Evolutionary conservation across 805 yeast species (phyloP).

Genomic region (Saccharomycopsis amapae): DNA sequence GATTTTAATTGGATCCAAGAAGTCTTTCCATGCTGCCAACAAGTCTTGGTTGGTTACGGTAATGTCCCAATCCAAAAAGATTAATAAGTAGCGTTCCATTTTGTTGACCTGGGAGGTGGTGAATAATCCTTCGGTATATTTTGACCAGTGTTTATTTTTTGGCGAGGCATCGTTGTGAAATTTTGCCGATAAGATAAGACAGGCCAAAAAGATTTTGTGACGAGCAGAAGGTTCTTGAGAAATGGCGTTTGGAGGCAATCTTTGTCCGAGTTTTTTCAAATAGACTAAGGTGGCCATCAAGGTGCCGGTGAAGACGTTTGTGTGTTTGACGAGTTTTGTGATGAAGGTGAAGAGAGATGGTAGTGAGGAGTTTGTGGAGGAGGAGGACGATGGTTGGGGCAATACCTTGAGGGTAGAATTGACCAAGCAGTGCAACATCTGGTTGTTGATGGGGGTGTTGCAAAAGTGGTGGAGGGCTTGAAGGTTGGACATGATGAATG

Average conservation of each 20-base stretch:
- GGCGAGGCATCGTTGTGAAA: constrained; percentile 91
- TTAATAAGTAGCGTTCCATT: constrained; percentile 82
- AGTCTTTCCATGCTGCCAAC: constrained; percentile 60
- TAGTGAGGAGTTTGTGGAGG: constrained; percentile 20
- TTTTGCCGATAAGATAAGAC: constrained; percentile 87
- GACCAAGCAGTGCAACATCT: constrained; percentile 20
- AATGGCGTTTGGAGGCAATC: constrained; percentile 78
- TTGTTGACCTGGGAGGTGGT: constrained; percentile 75
- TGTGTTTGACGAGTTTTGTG: constrained; percentile 59
- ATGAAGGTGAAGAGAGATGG: constrained; percentile 61
- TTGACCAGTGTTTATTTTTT: constrained; percentile 92
- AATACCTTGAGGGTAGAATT: constrained; percentile 19
- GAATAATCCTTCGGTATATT: constrained; percentile 82
- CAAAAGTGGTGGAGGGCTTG: constrained; percentile 20
- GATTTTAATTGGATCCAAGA: constrained; percentile 64
- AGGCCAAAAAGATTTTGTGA: constrained; percentile 86
- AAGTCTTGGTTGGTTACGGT: constrained; percentile 66
- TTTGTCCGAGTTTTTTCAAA: constrained; percentile 64
- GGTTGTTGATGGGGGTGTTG: constrained; percentile 18
- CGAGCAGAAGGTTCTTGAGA: constrained; percentile 86
- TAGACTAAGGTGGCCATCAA: constrained; percentile 88
- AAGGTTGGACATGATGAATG: constrained; percentile 15
- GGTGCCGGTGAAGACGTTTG: constrained; percentile 93
- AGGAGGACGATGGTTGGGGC: constrained; percentile 25
- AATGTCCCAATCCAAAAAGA: constrained; percentile 80